Base-by-base conservation (phyloP, 306 rosid genomes). In the Vigna mungo region DNA sequence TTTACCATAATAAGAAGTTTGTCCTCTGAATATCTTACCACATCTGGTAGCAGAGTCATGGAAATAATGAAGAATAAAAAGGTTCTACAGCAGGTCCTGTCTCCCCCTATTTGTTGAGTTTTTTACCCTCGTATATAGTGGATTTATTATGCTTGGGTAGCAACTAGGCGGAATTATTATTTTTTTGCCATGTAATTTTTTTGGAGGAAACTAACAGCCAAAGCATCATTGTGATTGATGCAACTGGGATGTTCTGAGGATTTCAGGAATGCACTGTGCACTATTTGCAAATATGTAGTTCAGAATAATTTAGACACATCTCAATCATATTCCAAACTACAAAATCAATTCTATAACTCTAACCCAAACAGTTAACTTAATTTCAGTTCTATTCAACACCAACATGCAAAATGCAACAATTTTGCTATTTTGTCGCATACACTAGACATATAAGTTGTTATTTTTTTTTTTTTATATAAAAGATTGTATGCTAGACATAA, bases 1-100 rank as follows among this genome's bases (percentile, higher is more conserved):
- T 36, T 92, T 95, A 68, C 96, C 96, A 32, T 95, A 66, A 84
- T 76, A 15, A 64, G 34, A 47, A 55, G 13, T 60, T 46, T n/a
- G n/a, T 71, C 49, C 21, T 44, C 71, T 8, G 68, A 64, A 41
- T 54, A 60, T 72, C 53, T 78, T 66, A 30, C 23, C 25, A 32
- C 15, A 9, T 3, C 34, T 68, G 53, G 76, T 51, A 75, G 80
- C 63, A 3, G 61, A 71, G 70, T 77, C 60, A 25, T 77, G 79
- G 59, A 49, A 59, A 75, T 53, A 56, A 34, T 51, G 76, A 83
- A 63, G 74, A 88, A 85, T 82, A 89, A 89, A 25, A 81, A 71
- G 84, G 86, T 71, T 73, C 17, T 74, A 76, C 68, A 2, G 82
- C 68, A 55, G 81, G 71, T 77, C 49, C 43, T 75, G 58, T 51